Percentiles rank a stretch among this genome's conserved stretches.
Conservation (phyloP, 495 filamentous ascomycete genomes). For the Xylaria intraflava region DNA sequence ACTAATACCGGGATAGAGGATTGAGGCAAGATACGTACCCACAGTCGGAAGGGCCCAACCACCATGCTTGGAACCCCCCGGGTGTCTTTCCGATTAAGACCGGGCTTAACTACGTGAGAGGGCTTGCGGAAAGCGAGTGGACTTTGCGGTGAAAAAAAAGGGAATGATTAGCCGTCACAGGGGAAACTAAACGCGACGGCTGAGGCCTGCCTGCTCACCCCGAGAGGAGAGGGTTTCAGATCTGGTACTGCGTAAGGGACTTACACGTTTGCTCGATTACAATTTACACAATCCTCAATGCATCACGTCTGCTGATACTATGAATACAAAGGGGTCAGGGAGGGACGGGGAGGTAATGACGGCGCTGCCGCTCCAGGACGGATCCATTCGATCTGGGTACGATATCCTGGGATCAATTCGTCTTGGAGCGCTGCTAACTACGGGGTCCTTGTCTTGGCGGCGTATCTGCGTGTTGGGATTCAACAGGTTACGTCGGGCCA, state of each 20-base stretch:
- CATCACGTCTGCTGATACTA: background rate
- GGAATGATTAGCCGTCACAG: too few species aligned
- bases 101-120: too few species aligned
- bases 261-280: conserved; percentile 6
- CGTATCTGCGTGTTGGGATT: background rate
- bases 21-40: too few species aligned
- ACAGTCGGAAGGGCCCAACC: too few species aligned
- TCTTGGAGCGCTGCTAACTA: background rate
- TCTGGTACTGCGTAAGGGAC: conserved; percentile 1
- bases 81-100: too few species aligned
- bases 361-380: too few species aligned
- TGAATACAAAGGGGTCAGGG: background rate
- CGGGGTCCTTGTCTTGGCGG: background rate
- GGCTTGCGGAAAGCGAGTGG: too few species aligned
- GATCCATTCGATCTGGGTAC: background rate
- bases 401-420: background rate
- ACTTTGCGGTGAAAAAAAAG: too few species aligned
- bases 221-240: background rate
- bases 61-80: too few species aligned
- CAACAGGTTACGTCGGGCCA: background rate
- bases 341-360: too few species aligned
- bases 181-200: background rate
- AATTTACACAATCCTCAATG: background rate
- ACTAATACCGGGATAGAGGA: too few species aligned
- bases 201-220: background rate